phyloP scores from a whole-genome alignment of 768 basidiomycete species.

The Hysterangium stoloniferum region DNA sequence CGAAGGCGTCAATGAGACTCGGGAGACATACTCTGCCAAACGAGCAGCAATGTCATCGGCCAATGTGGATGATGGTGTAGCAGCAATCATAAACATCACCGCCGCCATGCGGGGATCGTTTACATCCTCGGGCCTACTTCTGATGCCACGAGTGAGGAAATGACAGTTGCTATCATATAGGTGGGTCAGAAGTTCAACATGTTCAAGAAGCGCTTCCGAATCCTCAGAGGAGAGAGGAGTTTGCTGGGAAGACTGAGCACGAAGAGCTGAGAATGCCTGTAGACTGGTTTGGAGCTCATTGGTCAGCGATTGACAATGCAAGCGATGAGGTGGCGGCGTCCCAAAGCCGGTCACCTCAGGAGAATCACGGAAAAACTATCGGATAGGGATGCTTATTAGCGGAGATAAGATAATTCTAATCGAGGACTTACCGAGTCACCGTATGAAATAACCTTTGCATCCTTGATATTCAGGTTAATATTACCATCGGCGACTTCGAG shows the following conservation, averaged over 20 bases:
- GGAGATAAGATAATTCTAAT: background rate
- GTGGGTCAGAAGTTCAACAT: slow-evolving; percentile 17
- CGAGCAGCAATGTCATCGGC: slow-evolving; percentile 41
- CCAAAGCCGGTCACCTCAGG: too few relatives aligned
- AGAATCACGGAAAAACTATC: slow-evolving; percentile 72
- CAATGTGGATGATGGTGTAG: slow-evolving; percentile 46
- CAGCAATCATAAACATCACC: slow-evolving; percentile 72
- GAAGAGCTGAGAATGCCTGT: background rate
- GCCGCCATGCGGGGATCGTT: slow-evolving; percentile 45
- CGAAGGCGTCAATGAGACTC: slow-evolving; percentile 38
- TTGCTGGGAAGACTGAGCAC: slow-evolving; percentile 1
- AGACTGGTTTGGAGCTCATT: background rate
- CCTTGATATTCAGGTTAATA: slow-evolving; percentile 87
- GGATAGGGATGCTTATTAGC: background rate
- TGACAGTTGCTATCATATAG: slow-evolving; percentile 51
- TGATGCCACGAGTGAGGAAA: slow-evolving; percentile 32
- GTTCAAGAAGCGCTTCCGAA: background rate
- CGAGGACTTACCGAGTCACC: slow-evolving; percentile 70
- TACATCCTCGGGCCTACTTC: slow-evolving; percentile 18
- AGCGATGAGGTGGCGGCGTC: background rate
- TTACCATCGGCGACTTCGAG: slow-evolving; percentile 87
- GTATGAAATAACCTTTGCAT: slow-evolving; percentile 75
- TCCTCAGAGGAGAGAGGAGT: background rate
- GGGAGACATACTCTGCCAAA: slow-evolving; percentile 41
- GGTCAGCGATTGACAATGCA: slow-evolving; percentile 2